Base-by-base conservation (phyloP, 352 stramenopile genomes). In the Hyaloperonospora arabidopsidis region DNA sequence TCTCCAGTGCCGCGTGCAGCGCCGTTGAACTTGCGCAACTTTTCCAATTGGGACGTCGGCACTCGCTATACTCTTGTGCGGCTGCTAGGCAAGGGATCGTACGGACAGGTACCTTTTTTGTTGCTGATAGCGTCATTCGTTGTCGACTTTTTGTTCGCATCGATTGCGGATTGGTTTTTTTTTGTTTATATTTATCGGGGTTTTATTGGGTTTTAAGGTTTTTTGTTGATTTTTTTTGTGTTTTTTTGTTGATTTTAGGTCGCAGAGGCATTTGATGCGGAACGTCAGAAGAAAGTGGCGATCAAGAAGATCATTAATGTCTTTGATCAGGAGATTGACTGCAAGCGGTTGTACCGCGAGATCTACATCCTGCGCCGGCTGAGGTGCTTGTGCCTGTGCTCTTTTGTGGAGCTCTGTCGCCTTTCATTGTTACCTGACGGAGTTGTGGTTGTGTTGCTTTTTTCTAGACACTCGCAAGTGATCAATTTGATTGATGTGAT, bases 271-370 rank as follows among this genome's bases (percentile, higher is more conserved):
- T 90, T 87, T 58, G 84, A 93, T 57, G 89, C 58, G 0, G 68
- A 89, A 49, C 69, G 66, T 5, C 70, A 89, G 47, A 87, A 88
- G 59, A 91, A 89, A 32, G 84, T 94, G 38, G 84, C 84, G 0
- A 94, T 94, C 61, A 94, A 94, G 65, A 89, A 89, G 70, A 89
- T 94, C 56, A 84, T 88, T 43, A 92, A 91, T 50, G 84, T 94
- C 21, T 94, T 94, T 49, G 79, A 90, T 58, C 81, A 91, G 39
- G 80, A 88, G 50, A 89, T 92, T 45, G 84, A 94, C 65, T 90
- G 79, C 77, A 91, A 92, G 63, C 77, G 84, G 5, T 60, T 94
- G 8, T 92, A 88, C 49, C 81, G 84, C 19, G 84, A 94, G 65
- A 92, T 94, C 25, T 91, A 92, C 63, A 94, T 94, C 40, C 53